Evolutionary conservation across 2,329 filamentous ascomycete genomes (phyloP).

Genomic region (Byssochlamys sp.): DNA sequence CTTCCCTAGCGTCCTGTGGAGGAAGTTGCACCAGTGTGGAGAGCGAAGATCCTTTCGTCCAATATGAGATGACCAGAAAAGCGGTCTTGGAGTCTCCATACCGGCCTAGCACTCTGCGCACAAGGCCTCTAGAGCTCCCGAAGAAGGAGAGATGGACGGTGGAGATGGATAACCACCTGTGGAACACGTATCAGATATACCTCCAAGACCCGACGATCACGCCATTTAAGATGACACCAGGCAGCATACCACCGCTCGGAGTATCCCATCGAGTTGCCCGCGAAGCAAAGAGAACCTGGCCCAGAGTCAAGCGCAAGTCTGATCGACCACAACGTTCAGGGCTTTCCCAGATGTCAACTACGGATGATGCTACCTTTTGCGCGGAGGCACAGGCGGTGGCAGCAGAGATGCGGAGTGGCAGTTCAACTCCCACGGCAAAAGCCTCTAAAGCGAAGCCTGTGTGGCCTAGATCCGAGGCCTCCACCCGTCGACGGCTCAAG

Average conservation of each 20-base stretch:
- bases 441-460: conserved; percentile 23
- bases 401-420: conserved; percentile 39
- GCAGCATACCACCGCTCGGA: conserved; percentile 53
- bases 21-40: conserved; percentile 54
- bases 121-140: conserved; percentile 14
- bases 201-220: conserved; percentile 58
- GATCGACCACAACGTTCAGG: conserved; percentile 8
- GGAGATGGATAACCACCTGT: conserved; percentile 57
- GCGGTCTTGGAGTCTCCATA: conserved; percentile 30
- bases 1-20: conserved; percentile 48
- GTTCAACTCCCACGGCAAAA: conserved; percentile 38
- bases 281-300: conserved; percentile 53
- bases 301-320: conserved; percentile 32
- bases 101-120: conserved; percentile 19
- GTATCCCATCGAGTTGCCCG: conserved; percentile 55
- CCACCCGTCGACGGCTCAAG: conserved; percentile 50
- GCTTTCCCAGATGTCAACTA: background rate
- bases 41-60: conserved; percentile 51
- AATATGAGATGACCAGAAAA: conserved; percentile 30
- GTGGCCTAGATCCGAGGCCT: conserved; percentile 51
- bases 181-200: conserved; percentile 57
- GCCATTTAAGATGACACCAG: conserved; percentile 58
- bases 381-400: conserved; percentile 22
- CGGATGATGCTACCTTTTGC: background rate
- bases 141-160: conserved; percentile 42